Base-by-base conservation (phyloP, 768 basidiomycete genomes). In the Phanerochaete sordida region DNA sequence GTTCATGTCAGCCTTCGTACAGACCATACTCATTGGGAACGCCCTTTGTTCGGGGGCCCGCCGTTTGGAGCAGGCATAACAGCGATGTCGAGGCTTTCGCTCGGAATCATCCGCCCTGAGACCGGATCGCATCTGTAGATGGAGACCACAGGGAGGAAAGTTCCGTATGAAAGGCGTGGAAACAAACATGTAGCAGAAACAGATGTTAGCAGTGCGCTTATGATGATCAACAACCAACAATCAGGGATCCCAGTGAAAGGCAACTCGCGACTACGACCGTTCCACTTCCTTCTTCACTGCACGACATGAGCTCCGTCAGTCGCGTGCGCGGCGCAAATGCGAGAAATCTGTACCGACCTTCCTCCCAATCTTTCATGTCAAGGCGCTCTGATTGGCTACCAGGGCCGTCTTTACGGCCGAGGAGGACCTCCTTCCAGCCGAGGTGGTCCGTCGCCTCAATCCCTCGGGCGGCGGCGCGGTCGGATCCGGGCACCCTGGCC, bases 401-500 rank as follows among this genome's bases (percentile, higher is more conserved):
- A 59, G 49, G 46, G 8, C 55, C 52, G 39, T 56, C 60, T 60
- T 59, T 58, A 61, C 64, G 56, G 27, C 72, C 72, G 12, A 73
- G 56, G 43, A 73, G 13, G n/a, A 70, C 70, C 59, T 73, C 72
- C 28, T 58, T 46, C 72, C 72, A 73, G 19, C 66, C 66, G 24
- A 73, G 65, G 44, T 62, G 59, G 37, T 64, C 64, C 37, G 44
- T 48, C 12, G 47, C 28, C 48, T 56, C 64, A 21, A 57, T 58
- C 33, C 45, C 59, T 24, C 58, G 47, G 13, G 58, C 61, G 8
- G 59, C 53, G 19, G 31, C 59, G 13, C 60, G 59, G 57, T 62
- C 66, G 27, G 58, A 57, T 23, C 60, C 62, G 39, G 63, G 66
- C 31, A 60, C 67, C 24, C 75, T 75, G 37, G 83, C 85, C 24